phyloP scores from a whole-genome alignment of 129 eudicot species.

The Helichrysum umbraculigerum region DNA sequence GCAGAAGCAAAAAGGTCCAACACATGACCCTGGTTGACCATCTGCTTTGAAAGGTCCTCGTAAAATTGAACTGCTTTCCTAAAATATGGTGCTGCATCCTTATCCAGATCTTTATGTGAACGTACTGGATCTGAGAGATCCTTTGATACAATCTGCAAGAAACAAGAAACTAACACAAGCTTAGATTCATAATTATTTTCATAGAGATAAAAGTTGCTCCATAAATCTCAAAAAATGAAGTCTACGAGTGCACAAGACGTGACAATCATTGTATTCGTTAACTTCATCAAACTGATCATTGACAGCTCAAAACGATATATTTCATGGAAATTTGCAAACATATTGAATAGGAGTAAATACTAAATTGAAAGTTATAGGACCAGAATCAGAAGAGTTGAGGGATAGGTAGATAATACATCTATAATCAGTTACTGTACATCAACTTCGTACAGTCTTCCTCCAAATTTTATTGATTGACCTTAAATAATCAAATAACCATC shows the following conservation, averaged over 20 bases:
- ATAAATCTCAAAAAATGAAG: background rate
- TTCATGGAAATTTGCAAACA: no score
- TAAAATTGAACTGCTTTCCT: slow-evolving; percentile 82
- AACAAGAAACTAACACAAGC: slow-evolving; percentile 18
- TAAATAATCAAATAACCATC: background rate
- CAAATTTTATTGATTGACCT: background rate
- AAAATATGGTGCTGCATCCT: slow-evolving; percentile 96
- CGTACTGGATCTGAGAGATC: slow-evolving; percentile 95
- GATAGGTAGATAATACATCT: no score
- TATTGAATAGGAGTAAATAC: background rate
- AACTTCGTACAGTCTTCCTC: background rate
- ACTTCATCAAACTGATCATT: background rate
- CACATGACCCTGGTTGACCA: slow-evolving; percentile 92
- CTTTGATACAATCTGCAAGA: slow-evolving; percentile 79
- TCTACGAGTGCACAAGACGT: background rate
- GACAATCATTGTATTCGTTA: slow-evolving; percentile 1
- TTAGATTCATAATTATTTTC: slow-evolving; percentile 6
- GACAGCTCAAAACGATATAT: background rate
- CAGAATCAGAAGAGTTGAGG: no score
- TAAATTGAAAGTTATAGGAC: background rate
- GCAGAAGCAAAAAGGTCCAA: slow-evolving; percentile 99
- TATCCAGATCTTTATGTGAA: slow-evolving; percentile 95
- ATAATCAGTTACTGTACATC: slow-evolving; percentile 1
- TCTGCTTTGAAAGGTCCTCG: slow-evolving; percentile 85
- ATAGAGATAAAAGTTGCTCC: background rate